Base-by-base conservation (phyloP, 805 yeast genomes). In the Metschnikowia lunata region DNA sequence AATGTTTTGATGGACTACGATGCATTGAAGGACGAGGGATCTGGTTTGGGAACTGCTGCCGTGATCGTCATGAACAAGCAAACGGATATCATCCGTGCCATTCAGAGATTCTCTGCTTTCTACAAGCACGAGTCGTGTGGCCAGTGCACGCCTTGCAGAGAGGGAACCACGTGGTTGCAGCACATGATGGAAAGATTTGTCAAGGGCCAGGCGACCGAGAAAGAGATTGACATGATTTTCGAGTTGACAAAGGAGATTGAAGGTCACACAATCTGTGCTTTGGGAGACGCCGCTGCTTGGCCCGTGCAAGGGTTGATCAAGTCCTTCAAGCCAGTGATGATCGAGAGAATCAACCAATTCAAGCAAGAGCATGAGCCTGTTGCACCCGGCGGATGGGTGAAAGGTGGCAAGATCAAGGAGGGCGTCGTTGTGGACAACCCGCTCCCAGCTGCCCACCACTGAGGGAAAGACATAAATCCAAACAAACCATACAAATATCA, bases 241-340 rank as follows among this genome's bases (percentile, higher is more conserved):
- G 96, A 88, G 70, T 79, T 88, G 57, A 82, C 90, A 48, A 85
- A 86, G 71, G 88, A 86, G 64, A 80, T 87, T 56, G 95, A 88
- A 69, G 95, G 95, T 39, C 96, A 88, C 69, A 86, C 95, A 41
- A 87, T 87, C 59, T 87, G 96, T 72, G 96, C 95, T 29, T 75
- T 87, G 60, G 96, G 96, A 47, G 96, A 87, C 61, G 96, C 96
- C 30, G 88, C 95, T 46, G 89, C 93, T 28, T 87, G 96, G 96
- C 96, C 96, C 36, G 78, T 88, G 50, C 95, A 88, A 70, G 96
- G 96, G 46, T 77, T 87, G 54, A 85, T 88, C 57, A 83, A 84
- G 65, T 83, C 85, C 52, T 87, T 88, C 78, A 79, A 88, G 64
- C 95, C 95, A 12, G 79, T 80, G 52, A 80, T 87, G 77, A 82